Base-by-base conservation (phyloP, 1,284 basidiomycete genomes). In the Apiotrichum domesticum region DNA sequence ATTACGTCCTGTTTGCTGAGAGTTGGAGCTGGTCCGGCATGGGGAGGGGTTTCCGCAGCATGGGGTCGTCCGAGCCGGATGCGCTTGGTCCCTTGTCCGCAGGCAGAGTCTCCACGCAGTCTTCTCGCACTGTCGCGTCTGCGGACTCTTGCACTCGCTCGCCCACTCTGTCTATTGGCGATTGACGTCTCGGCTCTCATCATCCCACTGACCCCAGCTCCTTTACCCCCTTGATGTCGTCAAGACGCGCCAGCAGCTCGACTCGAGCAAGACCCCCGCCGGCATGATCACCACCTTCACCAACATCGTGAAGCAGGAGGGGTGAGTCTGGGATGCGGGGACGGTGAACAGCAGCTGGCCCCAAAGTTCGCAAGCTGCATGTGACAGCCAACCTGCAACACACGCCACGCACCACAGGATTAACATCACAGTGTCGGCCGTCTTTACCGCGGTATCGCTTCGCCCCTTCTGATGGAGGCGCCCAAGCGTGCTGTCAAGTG, bases 401-500 rank as follows among this genome's bases (percentile, higher is more conserved):
- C 37, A 39, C 13, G 37, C 29, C 29, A 29, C 29, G 29, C 29
- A 29, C 33, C 35, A 13, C 3, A 21, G 4, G 29, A 29, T 41
- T 52, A 63, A 64, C 21, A 61, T 48, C 4, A 4, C 68, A 95
- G 91, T 52, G 78, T 83, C 54, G 85, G 88, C 47, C 83, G 90
- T 50, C 78, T 98, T 59, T 98, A 98, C 79, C 84, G 94, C 78
- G 95, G 95, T 63, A 85, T 99, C 57, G 85, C 93, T 21, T 91
- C 96, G 6, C 96, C 96, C 21, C 78, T 99, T 33, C 84, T 98
- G 72, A 80, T 98, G 55, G 95, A 99, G 78, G 96, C 96, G 29
- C 96, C 95, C 4, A 99, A 99, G 80, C 85, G 95, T 78, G 95
- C 95, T 15, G 88, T 94, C 59, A 99, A 99, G 82, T 99, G 93